Conservation (phyloP, 371 early-diverging fungal genomes). For the Mucor irregularis region DNA sequence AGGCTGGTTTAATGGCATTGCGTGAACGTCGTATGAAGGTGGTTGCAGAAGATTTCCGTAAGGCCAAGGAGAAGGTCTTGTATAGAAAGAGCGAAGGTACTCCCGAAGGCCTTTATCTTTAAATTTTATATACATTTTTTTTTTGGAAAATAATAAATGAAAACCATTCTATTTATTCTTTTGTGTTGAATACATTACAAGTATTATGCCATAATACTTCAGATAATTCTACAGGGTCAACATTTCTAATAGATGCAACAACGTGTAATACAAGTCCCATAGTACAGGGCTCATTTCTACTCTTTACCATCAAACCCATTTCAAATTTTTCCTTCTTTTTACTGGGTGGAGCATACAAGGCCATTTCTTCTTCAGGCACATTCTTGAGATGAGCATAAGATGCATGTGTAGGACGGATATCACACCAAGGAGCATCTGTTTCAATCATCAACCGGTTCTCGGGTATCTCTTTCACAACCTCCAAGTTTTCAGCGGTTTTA, state of each 20-base stretch:
- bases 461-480: slow-evolving; percentile 82
- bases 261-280: slow-evolving; percentile 65
- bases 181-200: slow-evolving; percentile 43
- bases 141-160: slow-evolving; percentile 3
- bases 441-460: slow-evolving; percentile 87
- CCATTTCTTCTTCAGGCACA: slow-evolving; percentile 31
- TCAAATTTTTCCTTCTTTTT: slow-evolving; percentile 80
- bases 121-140: slow-evolving; percentile 24
- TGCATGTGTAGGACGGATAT: slow-evolving; percentile 89
- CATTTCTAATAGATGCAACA: slow-evolving; percentile 55
- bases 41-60: slow-evolving; percentile 96
- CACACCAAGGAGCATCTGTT: slow-evolving; percentile 97
- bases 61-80: slow-evolving; percentile 99
- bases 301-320: slow-evolving; percentile 75
- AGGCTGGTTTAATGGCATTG: slow-evolving; percentile 98
- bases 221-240: slow-evolving; percentile 52
- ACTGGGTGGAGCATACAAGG: slow-evolving; percentile 40
- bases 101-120: slow-evolving; percentile 95
- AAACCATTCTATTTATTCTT: slow-evolving; percentile 1
- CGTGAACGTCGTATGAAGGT: slow-evolving; percentile 99
- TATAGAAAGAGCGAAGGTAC: slow-evolving; percentile 99
- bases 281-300: slow-evolving; percentile 84
- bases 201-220: slow-evolving; percentile 64
- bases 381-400: slow-evolving; percentile 61
- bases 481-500: slow-evolving; percentile 84